phyloP scores from a whole-genome alignment of 192 early-diverging fungal genomes.

The Coemansia guatemalensis region DNA sequence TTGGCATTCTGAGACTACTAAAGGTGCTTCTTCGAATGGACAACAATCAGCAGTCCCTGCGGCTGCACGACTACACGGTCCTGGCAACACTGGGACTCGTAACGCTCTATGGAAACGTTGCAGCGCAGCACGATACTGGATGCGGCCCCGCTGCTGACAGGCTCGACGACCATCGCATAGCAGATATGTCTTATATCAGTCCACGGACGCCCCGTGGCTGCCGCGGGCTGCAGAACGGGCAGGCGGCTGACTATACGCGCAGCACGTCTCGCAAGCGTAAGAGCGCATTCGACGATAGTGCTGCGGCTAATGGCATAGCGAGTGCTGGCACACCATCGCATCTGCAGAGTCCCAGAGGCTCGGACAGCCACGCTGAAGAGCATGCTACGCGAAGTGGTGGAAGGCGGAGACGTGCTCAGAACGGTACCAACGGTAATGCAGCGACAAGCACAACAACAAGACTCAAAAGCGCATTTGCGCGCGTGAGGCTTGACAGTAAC shows the following conservation, averaged over 20 bases:
- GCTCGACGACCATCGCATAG: neutral
- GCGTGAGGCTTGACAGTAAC: constrained; percentile 19
- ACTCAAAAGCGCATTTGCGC: constrained; percentile 50
- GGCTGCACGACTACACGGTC: constrained; percentile 44
- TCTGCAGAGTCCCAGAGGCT: constrained; percentile 25
- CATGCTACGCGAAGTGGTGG: neutral
- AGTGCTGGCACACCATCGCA: constrained; percentile 7
- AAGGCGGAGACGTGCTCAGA: constrained; percentile 3
- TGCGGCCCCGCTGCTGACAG: neutral
- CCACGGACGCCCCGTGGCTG: constrained; percentile 8
- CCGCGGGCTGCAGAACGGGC: too few species aligned
- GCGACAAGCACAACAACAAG: neutral
- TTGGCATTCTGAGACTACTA: too few species aligned
- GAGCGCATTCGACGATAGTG: constrained; percentile 10
- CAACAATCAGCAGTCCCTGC: constrained; percentile 23
- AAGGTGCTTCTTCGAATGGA: constrained; percentile 19
- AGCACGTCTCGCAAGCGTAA: constrained; percentile 27
- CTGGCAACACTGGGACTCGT: constrained; percentile 42
- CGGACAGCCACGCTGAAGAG: neutral
- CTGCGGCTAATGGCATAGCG: neutral
- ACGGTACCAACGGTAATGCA: constrained; percentile 1
- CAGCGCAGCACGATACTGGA: constrained; percentile 28
- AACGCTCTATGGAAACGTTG: constrained; percentile 33
- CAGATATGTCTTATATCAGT: constrained; percentile 11
- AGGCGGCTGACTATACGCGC: neutral